Conservation (phyloP, 305 asterid species). For the Fraxinus sp. region DNA sequence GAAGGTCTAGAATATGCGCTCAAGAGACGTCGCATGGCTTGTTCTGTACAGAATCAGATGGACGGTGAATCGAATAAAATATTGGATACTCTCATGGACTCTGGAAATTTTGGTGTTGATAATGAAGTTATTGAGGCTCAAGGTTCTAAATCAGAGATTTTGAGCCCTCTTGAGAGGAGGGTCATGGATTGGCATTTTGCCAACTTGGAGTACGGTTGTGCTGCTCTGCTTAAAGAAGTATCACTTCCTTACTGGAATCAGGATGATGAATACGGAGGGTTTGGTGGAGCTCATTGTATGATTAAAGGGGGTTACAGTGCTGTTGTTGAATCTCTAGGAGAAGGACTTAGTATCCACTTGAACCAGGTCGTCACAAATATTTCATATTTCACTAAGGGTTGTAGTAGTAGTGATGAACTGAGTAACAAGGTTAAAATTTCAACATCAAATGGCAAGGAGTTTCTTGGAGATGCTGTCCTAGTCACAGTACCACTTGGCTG, state of each 20-base stretch:
- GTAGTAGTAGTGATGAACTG: constrained; percentile 34
- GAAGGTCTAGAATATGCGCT: constrained; percentile 92
- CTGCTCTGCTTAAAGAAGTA: constrained; percentile 86
- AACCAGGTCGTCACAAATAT: constrained; percentile 78
- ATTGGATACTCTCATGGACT: constrained; percentile 28
- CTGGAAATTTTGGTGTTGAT: constrained; percentile 32
- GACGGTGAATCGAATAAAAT: constrained; percentile 32
- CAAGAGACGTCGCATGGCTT: constrained; percentile 49
- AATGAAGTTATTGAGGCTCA: constrained; percentile 35
- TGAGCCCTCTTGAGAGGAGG: constrained; percentile 96
- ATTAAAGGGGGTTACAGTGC: constrained; percentile 95
- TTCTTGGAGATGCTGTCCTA: constrained; percentile 83
- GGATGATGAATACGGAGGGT: constrained; percentile 95
- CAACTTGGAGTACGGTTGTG: constrained; percentile 95
- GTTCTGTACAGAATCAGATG: constrained; percentile 28
- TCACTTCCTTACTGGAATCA: constrained; percentile 98
- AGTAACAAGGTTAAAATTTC: constrained; percentile 63
- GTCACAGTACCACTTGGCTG: constrained; percentile 97
- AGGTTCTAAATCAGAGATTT: constrained; percentile 38
- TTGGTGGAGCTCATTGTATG: constrained; percentile 99
- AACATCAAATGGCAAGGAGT: constrained; percentile 74
- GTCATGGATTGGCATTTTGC: constrained; percentile 99
- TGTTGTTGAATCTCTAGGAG: constrained; percentile 81
- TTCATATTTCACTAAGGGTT: constrained; percentile 45
- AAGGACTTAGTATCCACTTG: constrained; percentile 68